A percentile compares a stretch with the other conserved stretches of the same genome.
phyloP scores from a whole-genome alignment of 345 rosid species.

The Eucalyptus marginata region DNA sequence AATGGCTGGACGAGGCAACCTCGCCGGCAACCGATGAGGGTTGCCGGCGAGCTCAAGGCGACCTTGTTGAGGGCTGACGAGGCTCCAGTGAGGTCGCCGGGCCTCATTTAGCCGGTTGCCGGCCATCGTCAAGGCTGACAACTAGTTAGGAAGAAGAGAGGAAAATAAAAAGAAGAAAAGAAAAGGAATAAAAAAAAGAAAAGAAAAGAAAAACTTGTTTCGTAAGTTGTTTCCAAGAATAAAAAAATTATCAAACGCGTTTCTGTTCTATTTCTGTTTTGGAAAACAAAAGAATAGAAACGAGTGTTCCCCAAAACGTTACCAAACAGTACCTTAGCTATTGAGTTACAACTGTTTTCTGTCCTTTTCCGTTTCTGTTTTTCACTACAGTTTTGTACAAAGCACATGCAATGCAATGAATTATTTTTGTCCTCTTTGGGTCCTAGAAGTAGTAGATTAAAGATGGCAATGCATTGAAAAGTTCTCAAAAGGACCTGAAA shows the following conservation, averaged over 20 bases:
- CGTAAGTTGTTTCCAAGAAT: fast-evolving
- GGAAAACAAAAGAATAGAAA: fast-evolving
- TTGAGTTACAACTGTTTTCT: not conserved
- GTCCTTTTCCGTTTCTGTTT: not conserved
- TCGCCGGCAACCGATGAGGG: fast-evolving
- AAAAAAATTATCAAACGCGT: fast-evolving
- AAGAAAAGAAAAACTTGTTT: fast-evolving
- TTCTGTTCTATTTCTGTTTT: fast-evolving
- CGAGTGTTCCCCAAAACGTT: fast-evolving
- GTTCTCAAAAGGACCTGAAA: not conserved
- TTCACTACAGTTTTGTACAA: not conserved
- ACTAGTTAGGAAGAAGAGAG: too few species aligned
- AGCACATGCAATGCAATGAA: not conserved
- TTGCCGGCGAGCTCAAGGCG: fast-evolving
- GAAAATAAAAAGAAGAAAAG: too few species aligned
- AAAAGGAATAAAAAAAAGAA: too few species aligned
- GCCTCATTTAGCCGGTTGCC: fast-evolving
- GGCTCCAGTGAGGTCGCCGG: fast-evolving
- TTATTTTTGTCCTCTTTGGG: not conserved
- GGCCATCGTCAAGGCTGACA: fast-evolving
- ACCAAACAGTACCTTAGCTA: not conserved
- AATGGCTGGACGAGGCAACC: too few species aligned
- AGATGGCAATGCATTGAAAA: not conserved
- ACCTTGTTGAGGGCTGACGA: fast-evolving
- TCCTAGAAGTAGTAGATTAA: not conserved